Base-by-base conservation (phyloP, 805 yeast species). In the Candida nanaspora region DNA sequence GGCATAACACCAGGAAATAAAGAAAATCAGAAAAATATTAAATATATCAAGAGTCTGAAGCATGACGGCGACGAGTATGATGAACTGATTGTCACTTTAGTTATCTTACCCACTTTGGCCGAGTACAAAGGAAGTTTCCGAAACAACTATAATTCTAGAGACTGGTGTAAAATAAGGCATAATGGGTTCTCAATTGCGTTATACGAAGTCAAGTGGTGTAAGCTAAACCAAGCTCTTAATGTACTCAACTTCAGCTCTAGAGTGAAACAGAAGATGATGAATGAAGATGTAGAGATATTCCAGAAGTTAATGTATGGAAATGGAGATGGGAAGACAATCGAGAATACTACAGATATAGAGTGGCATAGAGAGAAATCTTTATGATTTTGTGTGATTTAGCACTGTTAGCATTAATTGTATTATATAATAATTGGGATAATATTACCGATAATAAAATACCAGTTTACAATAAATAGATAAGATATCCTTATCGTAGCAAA, bases 111-210 rank as follows among this genome's bases (percentile, higher is more conserved):
- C 1, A 63, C 76, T 2, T 64, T 93, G 36, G 65, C 66, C n/a
- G 45, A 52, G 28, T 91, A 93, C 54, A 58, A 62, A 16, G 94
- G 96, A 1, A 66, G 72, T 29, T 80, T 60, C 53, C 71, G 84
- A 37, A 70, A 84, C 59, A 89, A 84, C 6, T 63, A 89, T 45
- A 76, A 78, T 52, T 78, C 95, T 1, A 71, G 97, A 38, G 60
- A 76, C 3, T 91, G 98, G 97, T 55, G 57, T 2, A 53, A 62
- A 6, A 3, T 8, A 16, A 31, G 22, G 4, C 98, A 91, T 56
- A 86, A 84, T 54, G 98, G 98, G 1, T 71, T 80, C 35, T 82
- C 95, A 31, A 68, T 72, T 41, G 79, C 82, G 4, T 65, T 93
- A 2, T 75, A 73, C 47, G 66, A 63, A 38, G 78, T 79, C 34